Percentiles rank a stretch among this genome's conserved stretches.
phyloP scores from a whole-genome alignment of 208 protist genomes.

The Acanthamoeba triangularis region DNA sequence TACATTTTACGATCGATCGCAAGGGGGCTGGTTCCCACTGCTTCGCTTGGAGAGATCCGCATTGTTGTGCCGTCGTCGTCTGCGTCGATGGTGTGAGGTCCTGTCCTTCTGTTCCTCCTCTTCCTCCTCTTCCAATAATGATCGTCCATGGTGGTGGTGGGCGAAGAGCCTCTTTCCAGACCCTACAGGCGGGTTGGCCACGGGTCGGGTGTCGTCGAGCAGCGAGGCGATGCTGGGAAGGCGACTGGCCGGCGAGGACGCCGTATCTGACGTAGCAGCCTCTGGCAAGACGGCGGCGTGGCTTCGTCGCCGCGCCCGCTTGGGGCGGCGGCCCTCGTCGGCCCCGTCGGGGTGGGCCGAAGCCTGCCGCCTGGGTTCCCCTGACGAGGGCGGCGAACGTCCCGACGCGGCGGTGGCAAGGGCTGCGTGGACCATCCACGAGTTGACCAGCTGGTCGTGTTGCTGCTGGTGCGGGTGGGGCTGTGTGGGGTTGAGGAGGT shows the following conservation, averaged over 20 bases:
- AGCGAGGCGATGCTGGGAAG: conserved; percentile 13
- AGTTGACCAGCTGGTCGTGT: background rate
- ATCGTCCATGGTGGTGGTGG: background rate
- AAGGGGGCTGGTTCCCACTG: no score
- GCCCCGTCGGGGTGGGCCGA: no score
- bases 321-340: no score
- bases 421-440: background rate
- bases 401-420: no score
- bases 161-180: no score
- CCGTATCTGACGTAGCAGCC: background rate
- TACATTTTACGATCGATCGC: no score
- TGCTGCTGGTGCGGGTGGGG: background rate
- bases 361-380: no score
- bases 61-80: background rate
- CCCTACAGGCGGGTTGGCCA: no score
- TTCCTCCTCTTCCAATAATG: background rate
- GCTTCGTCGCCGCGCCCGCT: no score
- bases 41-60: no score
- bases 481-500: background rate
- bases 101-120: background rate
- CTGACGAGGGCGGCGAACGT: no score
- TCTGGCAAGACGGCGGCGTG: no score
- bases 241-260: background rate
- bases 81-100: background rate
- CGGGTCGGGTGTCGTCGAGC: background rate